Evolutionary conservation across 2,329 filamentous ascomycete genomes (phyloP).

Genomic region (Fusarium globosum): DNA sequence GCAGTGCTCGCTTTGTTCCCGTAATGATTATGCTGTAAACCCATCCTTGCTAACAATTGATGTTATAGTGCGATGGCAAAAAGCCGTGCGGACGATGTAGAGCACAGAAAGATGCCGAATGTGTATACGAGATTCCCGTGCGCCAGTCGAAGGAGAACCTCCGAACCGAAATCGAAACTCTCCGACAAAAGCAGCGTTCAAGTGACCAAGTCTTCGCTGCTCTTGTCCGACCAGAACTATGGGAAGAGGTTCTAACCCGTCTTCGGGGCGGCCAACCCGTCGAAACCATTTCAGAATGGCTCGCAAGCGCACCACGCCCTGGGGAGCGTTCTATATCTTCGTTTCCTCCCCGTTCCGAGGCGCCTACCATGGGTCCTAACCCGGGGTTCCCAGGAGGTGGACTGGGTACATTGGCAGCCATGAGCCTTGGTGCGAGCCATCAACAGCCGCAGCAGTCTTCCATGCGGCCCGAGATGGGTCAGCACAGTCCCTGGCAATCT

Average conservation of each 20-base stretch:
- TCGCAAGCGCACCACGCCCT: conserved; percentile 52
- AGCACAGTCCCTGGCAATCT: conserved; percentile 62
- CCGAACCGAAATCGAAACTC: conserved; percentile 67
- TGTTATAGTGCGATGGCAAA: conserved; percentile 67
- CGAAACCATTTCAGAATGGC: conserved; percentile 67
- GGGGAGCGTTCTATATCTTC: conserved; percentile 46
- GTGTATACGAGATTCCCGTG: conserved; percentile 70
- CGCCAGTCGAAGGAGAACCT: conserved; percentile 73
- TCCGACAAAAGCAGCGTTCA: conserved; percentile 65
- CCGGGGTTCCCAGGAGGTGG: conserved; percentile 46
- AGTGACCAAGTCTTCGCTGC: conserved; percentile 67
- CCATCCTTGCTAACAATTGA: conserved; percentile 23
- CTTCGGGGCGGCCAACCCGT: conserved; percentile 65
- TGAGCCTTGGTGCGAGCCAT: conserved; percentile 47
- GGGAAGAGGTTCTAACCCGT: conserved; percentile 65
- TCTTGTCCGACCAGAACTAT: conserved; percentile 61
- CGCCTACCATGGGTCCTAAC: conserved; percentile 33
- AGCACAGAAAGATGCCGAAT: conserved; percentile 65
- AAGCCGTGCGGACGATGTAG: conserved; percentile 67
- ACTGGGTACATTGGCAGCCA: conserved; percentile 46
- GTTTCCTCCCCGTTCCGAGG: conserved; percentile 40
- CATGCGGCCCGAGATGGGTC: conserved; percentile 54
- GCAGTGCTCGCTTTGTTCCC: not conserved
- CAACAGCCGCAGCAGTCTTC: conserved; percentile 49
- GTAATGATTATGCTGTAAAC: not conserved